Conservation (phyloP, 768 basidiomycete species). For the Mycena kentingensis region DNA sequence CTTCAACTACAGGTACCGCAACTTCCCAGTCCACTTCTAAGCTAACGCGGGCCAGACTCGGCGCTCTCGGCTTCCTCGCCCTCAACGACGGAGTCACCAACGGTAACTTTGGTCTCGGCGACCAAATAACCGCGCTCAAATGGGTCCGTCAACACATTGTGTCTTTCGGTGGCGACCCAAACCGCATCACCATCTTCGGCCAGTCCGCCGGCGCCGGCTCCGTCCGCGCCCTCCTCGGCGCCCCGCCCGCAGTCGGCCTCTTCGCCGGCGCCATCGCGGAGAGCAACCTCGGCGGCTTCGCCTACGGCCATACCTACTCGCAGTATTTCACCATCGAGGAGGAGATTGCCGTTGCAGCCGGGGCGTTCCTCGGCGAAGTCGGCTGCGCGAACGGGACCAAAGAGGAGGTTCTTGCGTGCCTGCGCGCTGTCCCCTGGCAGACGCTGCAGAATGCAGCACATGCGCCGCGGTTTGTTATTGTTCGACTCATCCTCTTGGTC, state of each 20-base stretch:
- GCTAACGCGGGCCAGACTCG: conserved; percentile 30
- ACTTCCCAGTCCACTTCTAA: conserved; percentile 38
- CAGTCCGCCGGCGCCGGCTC: conserved; percentile 56
- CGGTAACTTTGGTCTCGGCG: conserved; percentile 49
- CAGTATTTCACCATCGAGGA: conserved; percentile 49
- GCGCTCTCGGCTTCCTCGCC: conserved; percentile 46
- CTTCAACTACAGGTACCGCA: conserved; percentile 41
- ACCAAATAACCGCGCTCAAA: conserved; percentile 44
- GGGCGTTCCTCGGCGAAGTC: conserved; percentile 38
- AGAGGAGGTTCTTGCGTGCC: conserved; percentile 39
- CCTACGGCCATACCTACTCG: conserved; percentile 51
- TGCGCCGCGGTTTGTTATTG: conserved; percentile 25
- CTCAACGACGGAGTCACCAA: conserved; percentile 44
- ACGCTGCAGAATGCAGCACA: conserved; percentile 40
- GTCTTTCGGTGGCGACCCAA: conserved; percentile 60
- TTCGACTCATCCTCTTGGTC: neutral
- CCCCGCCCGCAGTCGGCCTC: conserved; percentile 37
- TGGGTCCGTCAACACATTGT: conserved; percentile 54
- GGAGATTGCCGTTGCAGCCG: conserved; percentile 37
- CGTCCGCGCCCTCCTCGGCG: conserved; percentile 40
- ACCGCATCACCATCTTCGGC: conserved; percentile 53
- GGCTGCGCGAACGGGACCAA: conserved; percentile 37
- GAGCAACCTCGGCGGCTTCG: conserved; percentile 52
- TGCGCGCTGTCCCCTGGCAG: conserved; percentile 35
- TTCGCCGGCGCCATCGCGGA: conserved; percentile 44